Evolutionary conservation across 2,329 filamentous ascomycete genomes (phyloP).

Genomic region (Trichocomaceae sp.): DNA sequence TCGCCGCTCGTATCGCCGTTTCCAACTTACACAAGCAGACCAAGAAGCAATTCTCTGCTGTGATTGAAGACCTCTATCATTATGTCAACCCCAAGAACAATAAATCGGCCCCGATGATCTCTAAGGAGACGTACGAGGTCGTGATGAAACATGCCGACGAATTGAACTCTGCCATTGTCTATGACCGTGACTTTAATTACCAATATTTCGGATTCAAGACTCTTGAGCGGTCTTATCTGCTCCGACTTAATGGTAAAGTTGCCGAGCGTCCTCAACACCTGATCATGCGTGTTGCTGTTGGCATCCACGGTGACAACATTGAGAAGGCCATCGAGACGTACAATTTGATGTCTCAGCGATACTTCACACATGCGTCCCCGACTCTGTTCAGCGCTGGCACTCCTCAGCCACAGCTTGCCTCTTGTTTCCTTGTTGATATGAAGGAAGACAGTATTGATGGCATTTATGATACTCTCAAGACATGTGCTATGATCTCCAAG

Average conservation of each 20-base stretch:
- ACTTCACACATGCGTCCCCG: constrained; percentile 95
- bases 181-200: constrained; percentile 99
- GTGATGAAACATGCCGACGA: constrained; percentile 96
- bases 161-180: constrained; percentile 97
- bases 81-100: constrained; percentile 94
- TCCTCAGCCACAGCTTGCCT: constrained; percentile 87
- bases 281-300: constrained; percentile 98
- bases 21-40: constrained; percentile 99
- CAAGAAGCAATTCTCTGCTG: constrained; percentile 98
- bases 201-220: constrained; percentile 99
- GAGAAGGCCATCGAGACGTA: constrained; percentile 96
- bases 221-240: constrained; percentile 90
- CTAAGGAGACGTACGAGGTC: constrained; percentile 78
- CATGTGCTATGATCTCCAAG: constrained; percentile 99
- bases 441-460: constrained; percentile 99
- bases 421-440: constrained; percentile 98
- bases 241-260: constrained; percentile 92
- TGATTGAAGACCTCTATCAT: constrained; percentile 86
- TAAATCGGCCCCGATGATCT: constrained; percentile 86
- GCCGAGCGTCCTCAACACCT: constrained; percentile 97
- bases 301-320: constrained; percentile 91
- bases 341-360: constrained; percentile 97
- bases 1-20: constrained; percentile 94
- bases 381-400: constrained; percentile 98
- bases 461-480: constrained; percentile 98